Base-by-base conservation (phyloP, 2,329 filamentous ascomycete genomes). In the Curvularia verruculosa region DNA sequence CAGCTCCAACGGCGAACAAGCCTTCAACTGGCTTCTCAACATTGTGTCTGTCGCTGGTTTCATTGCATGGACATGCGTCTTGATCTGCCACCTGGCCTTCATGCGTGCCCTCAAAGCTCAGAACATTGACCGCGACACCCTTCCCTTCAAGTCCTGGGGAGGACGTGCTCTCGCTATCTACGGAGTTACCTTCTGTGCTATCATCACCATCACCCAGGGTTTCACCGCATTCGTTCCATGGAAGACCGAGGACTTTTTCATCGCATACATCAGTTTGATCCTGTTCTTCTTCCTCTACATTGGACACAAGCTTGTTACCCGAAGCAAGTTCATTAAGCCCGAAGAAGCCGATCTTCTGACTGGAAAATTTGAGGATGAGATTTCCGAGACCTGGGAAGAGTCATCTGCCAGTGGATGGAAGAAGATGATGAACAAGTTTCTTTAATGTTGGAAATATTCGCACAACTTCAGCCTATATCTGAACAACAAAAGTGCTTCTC, bases 1-100 rank as follows among this genome's bases (percentile, higher is more conserved):
- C 43, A 87, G 84, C 44, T 83, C 82, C 63, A 83, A 81, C 28
- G 87, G 87, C 21, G 82, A 85, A 31, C 79, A 81, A 2, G 89
- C 89, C 77, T 66, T 92, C 63, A 70, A 76, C 62, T 78, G 76
- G 76, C 68, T 78, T 39, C 61, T 76, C 39, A 77, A 77, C 62
- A 77, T 78, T 40, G 62, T 74, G 24, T 69, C 70, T 23, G 75
- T 79, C 7, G 76, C 77, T 7, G 75, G 75, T 19, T 77, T 78
- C 51, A 77, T 78, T 36, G 72, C 72, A 3, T 78, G 76, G 76
- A 68, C 68, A n/a, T 76, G 74, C 56, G 72, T 77, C 37, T 72
- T 68, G 65, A 61, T 75, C 49, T 77, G 75, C 59, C 75, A 78
- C 52, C 57, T 78, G 23, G 56, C 63, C 43, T 78, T 78, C 54